These are phyloP conservation scores for Hymenoscyphus fraxineus DNA, from an alignment of 2,329 filamentous ascomycete species.

Conservation along the genomic window DNA sequence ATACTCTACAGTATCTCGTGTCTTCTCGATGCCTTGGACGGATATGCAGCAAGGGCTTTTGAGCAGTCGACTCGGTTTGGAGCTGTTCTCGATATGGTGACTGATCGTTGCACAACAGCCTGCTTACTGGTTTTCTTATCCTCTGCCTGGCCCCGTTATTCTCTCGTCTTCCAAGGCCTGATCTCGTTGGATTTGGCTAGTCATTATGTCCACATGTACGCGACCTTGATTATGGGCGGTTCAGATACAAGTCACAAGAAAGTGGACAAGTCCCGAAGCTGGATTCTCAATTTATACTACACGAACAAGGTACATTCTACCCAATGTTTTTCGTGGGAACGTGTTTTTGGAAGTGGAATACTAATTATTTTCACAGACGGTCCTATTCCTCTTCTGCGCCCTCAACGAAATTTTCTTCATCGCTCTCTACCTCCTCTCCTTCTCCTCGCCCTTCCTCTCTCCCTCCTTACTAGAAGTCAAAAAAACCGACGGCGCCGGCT, in stretches of 20 bases:
- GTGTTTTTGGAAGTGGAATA: not conserved
- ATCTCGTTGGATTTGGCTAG: slow-evolving; percentile 91
- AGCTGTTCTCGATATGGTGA: slow-evolving; percentile 98
- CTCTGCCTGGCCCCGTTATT: slow-evolving; percentile 90
- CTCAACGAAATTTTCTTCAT: slow-evolving; percentile 98
- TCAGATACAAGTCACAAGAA: slow-evolving; percentile 83
- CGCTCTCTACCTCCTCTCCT: slow-evolving; percentile 93
- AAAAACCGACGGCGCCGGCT: slow-evolving; percentile 50
- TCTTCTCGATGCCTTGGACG: slow-evolving; percentile 90
- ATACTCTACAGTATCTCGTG: slow-evolving; percentile 90
- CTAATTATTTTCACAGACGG: slow-evolving; percentile 54
- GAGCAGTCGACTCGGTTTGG: slow-evolving; percentile 94
- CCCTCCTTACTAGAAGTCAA: slow-evolving; percentile 70
- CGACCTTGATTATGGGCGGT: slow-evolving; percentile 83
- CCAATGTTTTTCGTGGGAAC: not conserved
- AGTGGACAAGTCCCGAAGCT: slow-evolving; percentile 81
- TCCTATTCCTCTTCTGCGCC: slow-evolving; percentile 85
- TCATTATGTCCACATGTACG: slow-evolving; percentile 99
- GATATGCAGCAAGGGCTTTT: slow-evolving; percentile 81
- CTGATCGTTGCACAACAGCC: slow-evolving; percentile 92
- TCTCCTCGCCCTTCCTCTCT: slow-evolving; percentile 84
- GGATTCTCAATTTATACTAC: slow-evolving; percentile 92
- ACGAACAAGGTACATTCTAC: slow-evolving; percentile 77
- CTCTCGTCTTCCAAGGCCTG: slow-evolving; percentile 88
- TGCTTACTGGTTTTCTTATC: slow-evolving; percentile 93